Evolutionary conservation across 192 early-diverging fungal species (phyloP), one percentile per base, ranked within the genome.

Genomic region (Coemansia sp.): DNA sequence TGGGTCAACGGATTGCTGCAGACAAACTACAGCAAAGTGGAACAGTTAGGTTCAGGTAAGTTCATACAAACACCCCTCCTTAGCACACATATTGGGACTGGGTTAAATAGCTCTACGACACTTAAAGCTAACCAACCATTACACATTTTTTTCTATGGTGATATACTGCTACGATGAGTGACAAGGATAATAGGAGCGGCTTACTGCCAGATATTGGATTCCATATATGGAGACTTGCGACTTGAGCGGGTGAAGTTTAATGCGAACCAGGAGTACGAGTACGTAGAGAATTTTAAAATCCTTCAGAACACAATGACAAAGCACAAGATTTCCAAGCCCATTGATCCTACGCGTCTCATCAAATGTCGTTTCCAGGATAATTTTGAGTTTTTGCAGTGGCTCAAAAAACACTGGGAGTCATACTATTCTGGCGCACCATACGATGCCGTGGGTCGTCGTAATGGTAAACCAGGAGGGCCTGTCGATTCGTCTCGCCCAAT

Each of bases 361-460:
- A 99, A 96, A 77, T 94, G 94, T 84, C 94, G 92, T 60, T 95
- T 98, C 73, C 95, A 97, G 86, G 97, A 98, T 83, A 98, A 98
- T 76, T 87, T 98, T 59, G 95, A 97, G 86, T 96, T 98, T 72
- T 72, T 97, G 73, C 97, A 98, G 70, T 98, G 95, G 93, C 63
- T 95, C 64, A 97, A 94, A 68, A 88, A 88, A 64, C 95, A 86
- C 78, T 96, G 94, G 95, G 94, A 98, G 72, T 82, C 85, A 25
- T 90, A 93, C 74, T 93, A 84, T 74, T 88, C 93, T 22, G 90
- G 91, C n/a, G 88, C 88, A 20, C 66, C 67, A 20, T 98, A 96
- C 75, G 93, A 97, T 74, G 92, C 94, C 9, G 65, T 86, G 5
- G 88, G 80, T 19, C 84, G 95, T 31, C 86, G 94, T 52, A 74